Evolutionary conservation across 495 filamentous ascomycete genomes (phyloP), one percentile per base, ranked within the genome.

Genomic region (Tirmania nivea): DNA sequence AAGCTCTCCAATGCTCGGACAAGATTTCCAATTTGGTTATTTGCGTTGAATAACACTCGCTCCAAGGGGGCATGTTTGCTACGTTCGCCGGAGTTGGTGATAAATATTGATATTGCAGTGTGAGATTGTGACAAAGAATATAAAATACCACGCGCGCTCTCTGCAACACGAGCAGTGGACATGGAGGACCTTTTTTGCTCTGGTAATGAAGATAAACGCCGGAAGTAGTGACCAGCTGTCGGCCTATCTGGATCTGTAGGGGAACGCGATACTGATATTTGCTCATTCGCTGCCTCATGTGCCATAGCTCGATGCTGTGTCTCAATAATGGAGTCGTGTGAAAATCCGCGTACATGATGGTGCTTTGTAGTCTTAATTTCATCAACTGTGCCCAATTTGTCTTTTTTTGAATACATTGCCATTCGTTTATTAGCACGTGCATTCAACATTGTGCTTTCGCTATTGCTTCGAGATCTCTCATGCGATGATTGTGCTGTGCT

Each of bases 401-500:
- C 75, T 21, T 79, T 74, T 61, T 85, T 84, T 57, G 75, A 79
- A 10, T 78, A 79, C 34, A 94, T 78, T 6, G 87, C 88, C 84
- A 94, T 93, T 7, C 89, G 77, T 59, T 81, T 79, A 53, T 63
- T 73, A 4, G 52, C 73, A 55, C 69, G 82, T 64, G 62, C 75
- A 61, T 53, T 77, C 69, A 72, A 69, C 10, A 71, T 65, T 51
- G 68, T 63, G 20, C 83, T 86, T 64, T 96, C 89, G 55, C 86
- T 93, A 58, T 94, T 90, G 59, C 86, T 94, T 48, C 89, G 78
- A 48, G 84, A 78, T 21, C 87, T 77, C 61, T 96, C 89, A 61
- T 9, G 51, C 19, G 35, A 20, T 36, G 35, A 53, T 61, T 9
- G 51, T 42, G 35, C n/a, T 36, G 35, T 45, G 49, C 35, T 25